Evolutionary conservation across 2,329 filamentous ascomycete species (phyloP).

Genomic region (Neoascochyta sp.): DNA sequence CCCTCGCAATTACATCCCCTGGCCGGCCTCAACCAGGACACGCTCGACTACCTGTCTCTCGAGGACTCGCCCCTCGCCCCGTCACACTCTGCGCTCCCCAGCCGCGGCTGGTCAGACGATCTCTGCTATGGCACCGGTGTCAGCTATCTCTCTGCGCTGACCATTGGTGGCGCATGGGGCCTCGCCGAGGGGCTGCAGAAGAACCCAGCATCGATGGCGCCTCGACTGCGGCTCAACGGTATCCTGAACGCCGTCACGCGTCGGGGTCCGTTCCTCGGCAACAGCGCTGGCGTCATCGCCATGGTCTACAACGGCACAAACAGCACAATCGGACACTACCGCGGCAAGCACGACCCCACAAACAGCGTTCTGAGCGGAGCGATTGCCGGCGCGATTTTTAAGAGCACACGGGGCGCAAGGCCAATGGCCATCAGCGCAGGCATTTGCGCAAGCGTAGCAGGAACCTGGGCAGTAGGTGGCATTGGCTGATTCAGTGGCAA

Average conservation of each 20-base stretch:
- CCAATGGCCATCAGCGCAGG: constrained; percentile 94
- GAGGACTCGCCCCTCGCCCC: constrained; percentile 88
- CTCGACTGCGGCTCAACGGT: constrained; percentile 88
- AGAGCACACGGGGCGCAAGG: constrained; percentile 84
- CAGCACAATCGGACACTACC: constrained; percentile 39
- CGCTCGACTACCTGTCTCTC: constrained; percentile 89
- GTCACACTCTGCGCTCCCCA: constrained; percentile 82
- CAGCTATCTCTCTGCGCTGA: constrained; percentile 84
- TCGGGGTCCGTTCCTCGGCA: constrained; percentile 90
- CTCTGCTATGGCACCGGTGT: constrained; percentile 96
- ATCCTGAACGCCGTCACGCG: constrained; percentile 92
- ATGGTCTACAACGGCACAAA: constrained; percentile 85
- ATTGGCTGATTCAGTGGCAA: neutral
- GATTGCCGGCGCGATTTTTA: constrained; percentile 90
- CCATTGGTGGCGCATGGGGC: constrained; percentile 86
- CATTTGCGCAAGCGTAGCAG: constrained; percentile 81
- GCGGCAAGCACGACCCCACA: constrained; percentile 61
- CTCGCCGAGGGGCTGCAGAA: constrained; percentile 82
- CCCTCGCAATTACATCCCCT: constrained; percentile 87
- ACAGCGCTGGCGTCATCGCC: constrained; percentile 91
- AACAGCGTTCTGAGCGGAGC: constrained; percentile 85
- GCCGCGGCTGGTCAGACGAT: constrained; percentile 95
- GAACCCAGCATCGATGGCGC: constrained; percentile 66
- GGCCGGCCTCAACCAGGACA: constrained; percentile 86
- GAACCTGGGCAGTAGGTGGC: constrained; percentile 72